Evolutionary conservation across 192 early-diverging fungal genomes (phyloP), one percentile per base, ranked within the genome.

Genomic region (Backusella psychrophila): DNA sequence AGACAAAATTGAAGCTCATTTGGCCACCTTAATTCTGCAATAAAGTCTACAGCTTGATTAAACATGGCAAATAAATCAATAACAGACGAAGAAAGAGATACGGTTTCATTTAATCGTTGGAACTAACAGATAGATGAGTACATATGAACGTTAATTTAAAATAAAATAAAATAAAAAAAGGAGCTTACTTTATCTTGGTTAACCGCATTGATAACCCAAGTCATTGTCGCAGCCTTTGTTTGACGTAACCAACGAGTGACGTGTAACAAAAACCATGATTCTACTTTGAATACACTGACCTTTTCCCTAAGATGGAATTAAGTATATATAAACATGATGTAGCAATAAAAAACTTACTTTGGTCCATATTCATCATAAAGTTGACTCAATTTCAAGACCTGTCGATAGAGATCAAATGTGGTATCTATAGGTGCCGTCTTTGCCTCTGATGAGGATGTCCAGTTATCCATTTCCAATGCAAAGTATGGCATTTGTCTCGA

Each of bases 11-110:
- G 89, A 34, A 79, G 78, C 17, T 88, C 82, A 66, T 93, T 87
- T 11, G 85, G 86, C 87, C 88, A 93, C 36, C 89, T 82, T 46
- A 96, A 75, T 73, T 87, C 84, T 36, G 89, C 87, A 26, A 95
- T 78, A 76, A 92, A 95, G n/a, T 88, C 87, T 63, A 94, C 73
- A 9, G 91, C 90, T 71, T 88, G 87, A 73, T 94, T 87, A 82
- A 94, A 94, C 72, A 89, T 89, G 6, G 88, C 87, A 78, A 95
- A 96, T n/a, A 96, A 72, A 79, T 96, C 93, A 7, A 91, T 81
- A 49, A 95, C 90, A 11, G 94, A 95, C 8, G 93, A 90, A 9
- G 94, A 95, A 79, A 92, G 88, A 46, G 88, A 71, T 74, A 84
- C 81, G 63, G 72, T 81, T 36, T 86, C 73, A 75, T 86, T 86